Base-by-base conservation (phyloP, 352 stramenopile genomes). In the Globisporangium carolinianum region DNA sequence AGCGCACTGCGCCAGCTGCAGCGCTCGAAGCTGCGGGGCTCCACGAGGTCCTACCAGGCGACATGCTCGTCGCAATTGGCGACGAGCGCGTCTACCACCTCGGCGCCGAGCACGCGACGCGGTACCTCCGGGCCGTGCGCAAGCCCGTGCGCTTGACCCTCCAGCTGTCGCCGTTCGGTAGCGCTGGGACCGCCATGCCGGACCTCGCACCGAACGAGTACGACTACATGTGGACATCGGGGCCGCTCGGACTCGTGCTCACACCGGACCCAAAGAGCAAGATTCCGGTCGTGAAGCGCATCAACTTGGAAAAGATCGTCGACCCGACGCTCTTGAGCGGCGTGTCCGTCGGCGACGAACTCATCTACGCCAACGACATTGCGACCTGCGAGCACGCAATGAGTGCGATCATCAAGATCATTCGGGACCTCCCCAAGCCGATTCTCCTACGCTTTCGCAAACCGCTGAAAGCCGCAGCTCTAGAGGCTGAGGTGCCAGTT, bases 321-420 rank as follows among this genome's bases (percentile, higher is more conserved):
- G 77, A 61, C 18, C 60, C 65, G 4, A 57, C 71, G 17, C 64
- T 86, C 2, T 63, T 86, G 57, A 62, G 69, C 0, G 73, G 88
- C 46, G 73, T 88, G 10, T 60, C 47, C 1, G 58, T 91, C 0
- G 76, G 76, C 1, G 79, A 94, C 55, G 74, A 88, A 57, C 73
- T 94, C 49, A 69, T 91, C 37, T 94, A 94, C 65, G 81, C 84
- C 50, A 94, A 94, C 61, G 69, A 90, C 55, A 76, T 85, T 48
- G 68, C 73, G 0, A 85, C 83, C 35, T 70, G 76, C 54, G 77
- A 90, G 58, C 84, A 85, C 65, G 83, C 77, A 39, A 89, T 91
- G 69, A 67, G 70, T 32, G 71, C 71, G 17, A 75, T 91, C 65
- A 93, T 93, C 65, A 63, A 70, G 50, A 79, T 89, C 54, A 81